Conservation (phyloP, 179 eudicot species). For the Beta macrorhiza region DNA sequence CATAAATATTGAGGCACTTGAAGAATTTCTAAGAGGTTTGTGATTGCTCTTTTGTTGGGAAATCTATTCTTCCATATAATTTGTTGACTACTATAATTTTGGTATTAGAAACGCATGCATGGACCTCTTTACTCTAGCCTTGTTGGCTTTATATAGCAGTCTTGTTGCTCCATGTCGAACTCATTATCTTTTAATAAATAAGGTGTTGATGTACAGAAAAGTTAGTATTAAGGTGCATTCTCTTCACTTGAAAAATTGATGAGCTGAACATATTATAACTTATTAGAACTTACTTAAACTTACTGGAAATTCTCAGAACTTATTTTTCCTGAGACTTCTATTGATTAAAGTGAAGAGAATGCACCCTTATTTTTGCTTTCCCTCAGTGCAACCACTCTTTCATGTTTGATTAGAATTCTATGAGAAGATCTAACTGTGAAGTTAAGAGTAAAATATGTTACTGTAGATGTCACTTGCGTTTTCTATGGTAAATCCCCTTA, state of each 20-base stretch:
- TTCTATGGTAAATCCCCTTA: too few relatives aligned
- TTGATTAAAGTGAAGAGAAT: too few relatives aligned
- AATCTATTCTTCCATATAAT: not conserved
- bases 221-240: too few relatives aligned
- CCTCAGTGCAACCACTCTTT: not conserved
- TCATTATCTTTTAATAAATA: not conserved
- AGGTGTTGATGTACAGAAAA: too few relatives aligned
- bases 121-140: not conserved
- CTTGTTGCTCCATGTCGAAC: not conserved
- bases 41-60: conserved; percentile 10
- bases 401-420: not conserved
- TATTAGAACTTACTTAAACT: too few relatives aligned
- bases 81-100: not conserved
- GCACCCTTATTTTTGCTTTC: too few relatives aligned
- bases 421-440: not conserved
- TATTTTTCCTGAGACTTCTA: too few relatives aligned
- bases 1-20: conserved; percentile 38
- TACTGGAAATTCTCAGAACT: too few relatives aligned
- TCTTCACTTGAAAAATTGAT: too few relatives aligned
- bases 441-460: not conserved
- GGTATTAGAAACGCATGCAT: not conserved
- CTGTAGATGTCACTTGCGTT: not conserved
- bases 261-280: too few relatives aligned
- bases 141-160: not conserved
- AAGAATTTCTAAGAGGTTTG: conserved; percentile 45